Base-by-base conservation (phyloP, 768 basidiomycete species). In the Glaciozyma martinii region DNA sequence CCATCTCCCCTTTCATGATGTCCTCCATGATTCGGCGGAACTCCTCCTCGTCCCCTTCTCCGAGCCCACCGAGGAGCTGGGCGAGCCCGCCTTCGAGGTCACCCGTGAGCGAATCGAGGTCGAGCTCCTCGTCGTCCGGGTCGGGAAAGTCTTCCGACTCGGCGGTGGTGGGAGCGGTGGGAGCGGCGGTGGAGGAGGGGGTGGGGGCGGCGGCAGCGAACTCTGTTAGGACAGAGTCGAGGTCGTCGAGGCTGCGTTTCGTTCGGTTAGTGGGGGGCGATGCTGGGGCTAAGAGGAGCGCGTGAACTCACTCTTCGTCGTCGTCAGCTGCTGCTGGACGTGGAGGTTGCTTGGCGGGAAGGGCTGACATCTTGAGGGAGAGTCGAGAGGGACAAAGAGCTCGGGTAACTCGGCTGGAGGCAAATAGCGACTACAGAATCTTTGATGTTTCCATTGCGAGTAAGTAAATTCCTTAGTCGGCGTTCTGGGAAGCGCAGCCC, bases 181-280 rank as follows among this genome's bases (percentile, higher is more conserved):
- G 42, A 7, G 49, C 29, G 33, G 60, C 3, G 1, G 49, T 5
- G n/a, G 56, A n/a, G 12, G 40, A 6, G 29, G 37, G 0, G 19
- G 47, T 2, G 32, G 61, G 21, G 27, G 33, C 21, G 29, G 56
- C 19, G 6, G 56, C 19, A 3, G 44, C 33, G 63, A 74, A 67
- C 47, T 71, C 65, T 37, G 71, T 69, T 47, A 72, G 61, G 23
- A 71, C 65, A 21, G 68, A 67, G 60, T 71, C 68, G 53, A 70
- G 61, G 53, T 68, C 72, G 44, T 66, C 65, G 50, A 70, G 60
- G 54, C 68, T 70, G 60, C 13, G 25, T 29, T 18, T 29, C 7
- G 19, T 29, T 12, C 8, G 46, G n/a, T 47, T 8, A 47, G 46
- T 47, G 25, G 8, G 49, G 49, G n/a, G n/a, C n/a, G n/a, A n/a